Base-by-base conservation (phyloP, 2,329 filamentous ascomycete species). In the Calcarisporium arbuscula region DNA sequence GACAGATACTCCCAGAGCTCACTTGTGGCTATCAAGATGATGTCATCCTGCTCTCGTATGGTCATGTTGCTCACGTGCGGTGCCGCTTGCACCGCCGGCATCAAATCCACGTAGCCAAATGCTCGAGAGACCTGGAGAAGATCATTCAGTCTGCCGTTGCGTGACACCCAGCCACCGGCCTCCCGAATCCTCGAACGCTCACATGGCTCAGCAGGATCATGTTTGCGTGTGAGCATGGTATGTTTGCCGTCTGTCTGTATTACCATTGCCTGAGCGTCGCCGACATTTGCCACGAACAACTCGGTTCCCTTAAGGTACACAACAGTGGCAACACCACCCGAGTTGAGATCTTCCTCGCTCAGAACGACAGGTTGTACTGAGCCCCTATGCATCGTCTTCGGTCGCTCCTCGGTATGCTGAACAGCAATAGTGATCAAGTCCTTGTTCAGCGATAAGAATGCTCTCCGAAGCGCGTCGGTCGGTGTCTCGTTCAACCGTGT, bases 1-100 rank as follows among this genome's bases (percentile, higher is more conserved):
- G 84, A 83, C 9, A 98, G 72, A 56, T 89, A 95, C 45, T 96
- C 89, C 92, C 92, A 98, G 8, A 98, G 74, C 54, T 98, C 90
- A 44, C 80, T 81, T 6, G 89, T 95, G 4, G 89, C 92, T 39
- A 98, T 71, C 33, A 98, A 65, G 34, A 98, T 83, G 64, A 94
- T 90, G 58, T 98, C 92, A 54, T 98, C 90, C 38, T 87, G 81
- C 44, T 95, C 87, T 30, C 80, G 81, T 35, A 96, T 73, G 2
- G 78, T 83, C 42, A 89, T 70, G 43, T 88, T 82, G 46, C 76
- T 74, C 32, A 95, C 80, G 51, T 94, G 74, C 3, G 92, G 92
- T 9, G 88, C 86, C 11, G 94, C 90, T 57, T 95, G 89, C 20
- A 98, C 84, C 6, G 88, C 82, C 3, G 92, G 92, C 69, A 95